These are phyloP conservation scores for Aspergillus sp. DNA, from an alignment of 2,329 filamentous ascomycete genomes.

Conservation along the genomic window DNA sequence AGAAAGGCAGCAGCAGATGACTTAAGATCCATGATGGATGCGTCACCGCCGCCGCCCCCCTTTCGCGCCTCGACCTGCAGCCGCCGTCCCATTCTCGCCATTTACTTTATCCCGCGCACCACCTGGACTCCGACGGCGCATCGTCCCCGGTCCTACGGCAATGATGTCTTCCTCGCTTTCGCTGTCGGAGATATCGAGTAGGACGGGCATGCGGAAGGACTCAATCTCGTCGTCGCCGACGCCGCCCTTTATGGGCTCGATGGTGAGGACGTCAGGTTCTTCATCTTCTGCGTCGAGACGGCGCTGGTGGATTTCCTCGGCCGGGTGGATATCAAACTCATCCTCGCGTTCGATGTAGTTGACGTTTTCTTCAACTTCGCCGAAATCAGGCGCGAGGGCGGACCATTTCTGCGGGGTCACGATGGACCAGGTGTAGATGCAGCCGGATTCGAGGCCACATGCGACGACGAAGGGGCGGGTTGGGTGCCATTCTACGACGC, in stretches of 20 bases:
- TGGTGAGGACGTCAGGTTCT: conserved; percentile 82
- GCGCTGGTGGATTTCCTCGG: conserved; percentile 90
- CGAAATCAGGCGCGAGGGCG: conserved; percentile 92
- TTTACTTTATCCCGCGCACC: conserved; percentile 68
- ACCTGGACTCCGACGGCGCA: conserved; percentile 80
- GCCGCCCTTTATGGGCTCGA: conserved; percentile 65
- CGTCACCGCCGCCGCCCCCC: conserved; percentile 32
- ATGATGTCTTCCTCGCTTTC: conserved; percentile 90
- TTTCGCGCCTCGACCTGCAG: conserved; percentile 22
- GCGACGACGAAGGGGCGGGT: conserved; percentile 82
- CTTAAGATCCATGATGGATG: not conserved
- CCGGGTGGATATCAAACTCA: conserved; percentile 95
- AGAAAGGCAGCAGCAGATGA: not conserved
- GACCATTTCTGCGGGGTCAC: conserved; percentile 96
- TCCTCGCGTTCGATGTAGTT: conserved; percentile 95
- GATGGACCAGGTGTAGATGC: conserved; percentile 95
- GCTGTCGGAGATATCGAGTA: conserved; percentile 89
- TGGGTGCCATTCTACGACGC: conserved; percentile 97
- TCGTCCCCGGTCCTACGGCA: conserved; percentile 71
- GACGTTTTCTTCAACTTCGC: conserved; percentile 96
- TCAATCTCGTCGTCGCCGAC: conserved; percentile 57
- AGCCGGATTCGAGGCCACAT: conserved; percentile 87
- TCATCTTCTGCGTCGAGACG: conserved; percentile 91
- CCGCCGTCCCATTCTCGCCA: conserved; percentile 20
- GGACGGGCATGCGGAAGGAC: conserved; percentile 85